Evolutionary conservation across 176 grass and related monocot species (phyloP), one percentile per base, ranked within the genome.

Genomic region (Coix lacrymajobi): DNA sequence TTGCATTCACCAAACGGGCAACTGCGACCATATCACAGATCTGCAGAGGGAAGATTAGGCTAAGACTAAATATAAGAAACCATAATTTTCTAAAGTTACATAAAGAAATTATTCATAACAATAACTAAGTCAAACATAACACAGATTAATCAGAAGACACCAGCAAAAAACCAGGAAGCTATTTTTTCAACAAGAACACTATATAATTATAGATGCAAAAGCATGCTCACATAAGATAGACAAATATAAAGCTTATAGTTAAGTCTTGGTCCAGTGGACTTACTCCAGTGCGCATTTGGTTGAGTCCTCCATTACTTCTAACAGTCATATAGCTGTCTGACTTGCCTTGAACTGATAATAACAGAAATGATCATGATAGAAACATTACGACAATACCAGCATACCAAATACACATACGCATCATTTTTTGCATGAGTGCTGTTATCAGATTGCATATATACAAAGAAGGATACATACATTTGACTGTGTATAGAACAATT

Each of bases 271-370:
- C 66, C 2, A 10, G 66, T 44, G 28, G 69, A 83, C 92, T 93
- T 98, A 98, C 96, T 86, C 96, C 91, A 83, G 96, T 98, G 33
- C 96, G 91, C 92, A 98, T 98, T 91, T 98, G 92, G 63, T 98
- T 98, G 30, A 98, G 92, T 63, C 96, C 92, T 57, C 92, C 96
- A 87, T 98, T 98, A 75, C 92, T 98, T 90, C 89, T 95, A 36
- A 98, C 96, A 41, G 92, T 95, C 85, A 98, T 81, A 79, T 95
- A 98, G 33, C 20, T 82, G 15, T 80, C 83, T 31, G 36, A 87
- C 71, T 85, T 56, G 79, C 84, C 60, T 46, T 91, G 83, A 86
- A 51, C 92, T 98, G 85, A 71, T 29, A 48, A 77, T 62, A 8
- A 58, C 40, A 82, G 16, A 40, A 8, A 11, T 19, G 4, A 68